Conservation (phyloP, 2,329 filamentous ascomycete genomes). For the Cryphonectria japonica region DNA sequence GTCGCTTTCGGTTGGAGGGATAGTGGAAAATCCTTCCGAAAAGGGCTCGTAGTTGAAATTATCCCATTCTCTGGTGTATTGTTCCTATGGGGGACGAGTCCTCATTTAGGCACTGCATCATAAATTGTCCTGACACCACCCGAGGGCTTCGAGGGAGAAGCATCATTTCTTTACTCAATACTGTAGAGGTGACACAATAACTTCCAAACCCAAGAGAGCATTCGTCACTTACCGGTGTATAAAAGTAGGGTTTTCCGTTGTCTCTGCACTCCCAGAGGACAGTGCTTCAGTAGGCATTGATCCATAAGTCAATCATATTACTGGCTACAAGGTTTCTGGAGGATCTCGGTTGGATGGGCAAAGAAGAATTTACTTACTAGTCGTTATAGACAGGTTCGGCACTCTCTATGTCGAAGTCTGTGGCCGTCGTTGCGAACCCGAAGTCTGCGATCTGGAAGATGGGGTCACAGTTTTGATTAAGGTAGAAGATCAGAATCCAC, state of each 20-base stretch:
- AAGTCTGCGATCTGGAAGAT: constrained; percentile 8
- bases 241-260: not conserved
- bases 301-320: not conserved
- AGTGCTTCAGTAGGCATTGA: not conserved
- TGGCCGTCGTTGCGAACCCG: not conserved
- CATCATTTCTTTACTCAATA: not conserved
- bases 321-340: not conserved
- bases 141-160: not conserved
- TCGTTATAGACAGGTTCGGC: not conserved
- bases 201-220: too few relatives aligned
- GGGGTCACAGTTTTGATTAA: not conserved
- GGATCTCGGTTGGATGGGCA: not conserved
- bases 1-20: not conserved
- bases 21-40: constrained; percentile 13
- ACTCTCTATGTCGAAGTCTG: not conserved
- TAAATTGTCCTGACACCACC: too few relatives aligned
- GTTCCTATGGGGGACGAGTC: constrained; percentile 1
- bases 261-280: not conserved
- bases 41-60: constrained; percentile 21
- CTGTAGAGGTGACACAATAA: not conserved
- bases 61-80: constrained; percentile 20
- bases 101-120: not conserved
- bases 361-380: not conserved
- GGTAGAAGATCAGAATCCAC: not conserved
- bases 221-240: not conserved